phyloP scores from a whole-genome alignment of 495 filamentous ascomycete genomes.

The Penicillium herquei region DNA sequence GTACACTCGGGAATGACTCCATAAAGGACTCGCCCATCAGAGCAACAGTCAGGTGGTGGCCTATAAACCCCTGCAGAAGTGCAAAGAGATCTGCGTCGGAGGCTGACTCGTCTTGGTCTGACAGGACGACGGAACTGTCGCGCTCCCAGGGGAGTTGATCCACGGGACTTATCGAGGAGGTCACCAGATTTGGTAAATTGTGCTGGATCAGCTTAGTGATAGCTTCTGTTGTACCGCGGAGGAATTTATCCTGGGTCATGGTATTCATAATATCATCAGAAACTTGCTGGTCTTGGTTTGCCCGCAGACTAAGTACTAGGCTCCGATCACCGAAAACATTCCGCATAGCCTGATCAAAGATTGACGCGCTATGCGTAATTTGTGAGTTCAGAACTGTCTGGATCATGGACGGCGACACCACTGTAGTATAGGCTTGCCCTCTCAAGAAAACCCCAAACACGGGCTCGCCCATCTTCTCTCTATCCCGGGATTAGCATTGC shows the following conservation, averaged over 20 bases:
- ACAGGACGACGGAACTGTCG: slow-evolving; percentile 33
- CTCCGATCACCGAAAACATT: slow-evolving; percentile 52
- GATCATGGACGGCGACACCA: slow-evolving; percentile 51
- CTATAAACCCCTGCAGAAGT: slow-evolving; percentile 55
- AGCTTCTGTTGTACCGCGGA: slow-evolving; percentile 35
- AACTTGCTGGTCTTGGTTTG: slow-evolving; percentile 34
- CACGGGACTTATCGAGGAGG: slow-evolving; percentile 56
- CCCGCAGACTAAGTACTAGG: slow-evolving; percentile 29
- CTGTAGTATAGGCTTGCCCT: slow-evolving; percentile 47
- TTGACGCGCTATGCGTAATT: slow-evolving; percentile 27
- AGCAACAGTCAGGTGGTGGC: slow-evolving; percentile 45
- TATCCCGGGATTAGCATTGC: slow-evolving; percentile 20
- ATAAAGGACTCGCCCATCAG: slow-evolving; percentile 56
- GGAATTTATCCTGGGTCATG: slow-evolving; percentile 44
- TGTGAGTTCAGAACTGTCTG: slow-evolving; percentile 41
- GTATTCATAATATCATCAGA: slow-evolving; percentile 31
- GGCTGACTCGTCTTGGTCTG: slow-evolving; percentile 29
- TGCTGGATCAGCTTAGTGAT: slow-evolving; percentile 38
- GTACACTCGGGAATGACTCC: slow-evolving; percentile 51
- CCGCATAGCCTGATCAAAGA: slow-evolving; percentile 40
- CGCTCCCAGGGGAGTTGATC: slow-evolving; percentile 65
- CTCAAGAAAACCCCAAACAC: slow-evolving; percentile 55
- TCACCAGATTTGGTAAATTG: slow-evolving; percentile 52
- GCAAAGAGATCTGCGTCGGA: slow-evolving; percentile 53
- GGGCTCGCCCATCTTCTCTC: slow-evolving; percentile 38